Percentiles rank a stretch among this genome's conserved stretches.
These are phyloP conservation scores for Mentha longifolia DNA, from an alignment of 257 asterid species.

Conservation along the genomic window DNA sequence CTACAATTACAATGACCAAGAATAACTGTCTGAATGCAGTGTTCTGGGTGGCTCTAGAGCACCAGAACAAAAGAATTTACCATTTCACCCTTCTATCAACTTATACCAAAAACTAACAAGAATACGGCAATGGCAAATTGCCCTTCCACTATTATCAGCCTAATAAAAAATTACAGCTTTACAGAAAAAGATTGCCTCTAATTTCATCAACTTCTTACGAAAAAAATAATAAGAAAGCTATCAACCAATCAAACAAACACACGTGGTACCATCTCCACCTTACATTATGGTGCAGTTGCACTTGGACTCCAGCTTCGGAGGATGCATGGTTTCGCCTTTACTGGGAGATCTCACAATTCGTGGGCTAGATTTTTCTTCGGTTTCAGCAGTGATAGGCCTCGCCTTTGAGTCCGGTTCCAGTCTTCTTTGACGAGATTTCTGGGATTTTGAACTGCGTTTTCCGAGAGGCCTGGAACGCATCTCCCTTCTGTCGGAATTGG, in stretches of 20 bases:
- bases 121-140: constrained; percentile 46
- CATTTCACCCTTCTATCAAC: constrained; percentile 39
- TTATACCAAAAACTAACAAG: constrained; percentile 52
- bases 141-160: constrained; percentile 49
- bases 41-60: constrained; percentile 13
- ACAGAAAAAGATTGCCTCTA: constrained; percentile 52
- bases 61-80: constrained; percentile 44
- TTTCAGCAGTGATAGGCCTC: constrained; percentile 40
- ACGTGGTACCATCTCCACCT: constrained; percentile 25
- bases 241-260: constrained; percentile 40
- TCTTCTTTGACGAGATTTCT: constrained; percentile 59
- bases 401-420: constrained; percentile 54
- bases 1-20: constrained; percentile 39
- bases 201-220: constrained; percentile 41
- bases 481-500: constrained; percentile 60
- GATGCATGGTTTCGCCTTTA: constrained; percentile 56
- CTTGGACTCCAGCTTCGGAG: constrained; percentile 91
- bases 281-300: constrained; percentile 93
- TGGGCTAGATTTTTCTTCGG: constrained; percentile 44
- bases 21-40: constrained; percentile 2
- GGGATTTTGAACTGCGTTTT: constrained; percentile 62
- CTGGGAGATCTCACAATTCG: constrained; percentile 59
- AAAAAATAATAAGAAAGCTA: constrained; percentile 7
- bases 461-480: constrained; percentile 50
- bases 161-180: constrained; percentile 59